A percentile compares a stretch with the other conserved stretches of the same genome.
Conservation (phyloP, 225 moss, liverwort and hornwort genomes). For the Rhytidiadelphus loreus region DNA sequence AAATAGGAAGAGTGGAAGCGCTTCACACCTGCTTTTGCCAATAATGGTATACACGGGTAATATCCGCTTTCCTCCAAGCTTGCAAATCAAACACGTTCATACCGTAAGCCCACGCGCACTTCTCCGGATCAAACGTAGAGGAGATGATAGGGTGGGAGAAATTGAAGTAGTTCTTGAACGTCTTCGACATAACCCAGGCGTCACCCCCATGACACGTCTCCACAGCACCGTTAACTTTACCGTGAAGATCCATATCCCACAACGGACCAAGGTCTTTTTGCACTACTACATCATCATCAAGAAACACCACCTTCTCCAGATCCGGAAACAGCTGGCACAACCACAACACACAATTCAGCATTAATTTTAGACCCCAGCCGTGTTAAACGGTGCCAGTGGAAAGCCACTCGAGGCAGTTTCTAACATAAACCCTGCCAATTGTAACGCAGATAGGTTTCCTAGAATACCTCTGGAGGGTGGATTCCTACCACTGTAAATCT, state of each 20-base stretch:
- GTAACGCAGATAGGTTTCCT: background rate
- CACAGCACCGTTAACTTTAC: slow-evolving; percentile 95
- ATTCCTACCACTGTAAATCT: background rate
- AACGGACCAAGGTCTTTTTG: slow-evolving; percentile 70
- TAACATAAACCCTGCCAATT: background rate
- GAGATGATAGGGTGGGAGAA: slow-evolving; percentile 86
- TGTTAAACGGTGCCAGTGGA: background rate
- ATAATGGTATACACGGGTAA: slow-evolving; percentile 82
- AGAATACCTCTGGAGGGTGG: no score
- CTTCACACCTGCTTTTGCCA: slow-evolving; percentile 50
- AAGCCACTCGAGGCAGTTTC: background rate
- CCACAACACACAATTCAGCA: background rate
- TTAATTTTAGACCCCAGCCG: background rate
- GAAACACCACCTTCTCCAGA: slow-evolving; percentile 83
- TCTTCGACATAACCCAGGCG: slow-evolving; percentile 86
- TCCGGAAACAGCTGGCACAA: slow-evolving; percentile 73
- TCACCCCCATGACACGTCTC: slow-evolving; percentile 94
- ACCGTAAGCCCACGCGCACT: slow-evolving; percentile 83
- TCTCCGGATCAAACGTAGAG: slow-evolving; percentile 66
- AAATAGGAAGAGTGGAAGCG: background rate
- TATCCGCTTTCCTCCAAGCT: slow-evolving; percentile 88
- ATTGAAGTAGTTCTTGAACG: slow-evolving; percentile 91
- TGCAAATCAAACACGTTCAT: slow-evolving; percentile 93
- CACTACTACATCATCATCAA: slow-evolving; percentile 98
- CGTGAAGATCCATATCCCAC: slow-evolving; percentile 76